Conservation (phyloP, 2,329 filamentous ascomycete genomes). For the Cordyceps pruinosa region DNA sequence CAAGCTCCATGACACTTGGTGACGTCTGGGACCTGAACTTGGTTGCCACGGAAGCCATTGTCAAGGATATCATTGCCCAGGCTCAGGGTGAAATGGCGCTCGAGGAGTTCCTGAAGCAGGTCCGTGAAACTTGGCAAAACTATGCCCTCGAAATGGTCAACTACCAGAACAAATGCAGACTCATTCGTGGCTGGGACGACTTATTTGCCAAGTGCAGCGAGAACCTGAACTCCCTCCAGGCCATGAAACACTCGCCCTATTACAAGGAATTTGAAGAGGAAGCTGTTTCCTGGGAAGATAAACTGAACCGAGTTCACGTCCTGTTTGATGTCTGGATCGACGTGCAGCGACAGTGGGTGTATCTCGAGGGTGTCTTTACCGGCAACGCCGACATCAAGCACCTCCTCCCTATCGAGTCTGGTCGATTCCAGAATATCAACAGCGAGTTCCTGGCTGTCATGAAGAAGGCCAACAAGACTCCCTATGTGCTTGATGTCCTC, state of each 20-base stretch:
- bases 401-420: constrained; percentile 89
- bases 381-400: constrained; percentile 99
- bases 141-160: constrained; percentile 91
- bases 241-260: constrained; percentile 98
- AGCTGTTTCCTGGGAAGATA: constrained; percentile 94
- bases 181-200: constrained; percentile 97
- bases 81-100: constrained; percentile 97
- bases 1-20: constrained; percentile 90
- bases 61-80: constrained; percentile 89
- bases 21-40: constrained; percentile 98
- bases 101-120: constrained; percentile 93
- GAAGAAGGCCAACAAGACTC: constrained; percentile 98
- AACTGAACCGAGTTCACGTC: constrained; percentile 92
- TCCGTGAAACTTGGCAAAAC: constrained; percentile 93
- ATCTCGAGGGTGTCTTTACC: constrained; percentile 96
- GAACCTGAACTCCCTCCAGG: constrained; percentile 93
- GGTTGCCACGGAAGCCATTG: constrained; percentile 75
- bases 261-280: constrained; percentile 99
- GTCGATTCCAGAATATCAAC: constrained; percentile 98
- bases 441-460: constrained; percentile 98
- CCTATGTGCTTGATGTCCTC: constrained; percentile 90
- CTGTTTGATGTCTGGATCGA: constrained; percentile 99
- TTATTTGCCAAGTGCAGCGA: constrained; percentile 98
- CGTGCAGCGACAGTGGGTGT: constrained; percentile 99
- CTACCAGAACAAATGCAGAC: constrained; percentile 95